Conservation (phyloP, 2,329 filamentous ascomycete genomes). For the Capronia americana region DNA sequence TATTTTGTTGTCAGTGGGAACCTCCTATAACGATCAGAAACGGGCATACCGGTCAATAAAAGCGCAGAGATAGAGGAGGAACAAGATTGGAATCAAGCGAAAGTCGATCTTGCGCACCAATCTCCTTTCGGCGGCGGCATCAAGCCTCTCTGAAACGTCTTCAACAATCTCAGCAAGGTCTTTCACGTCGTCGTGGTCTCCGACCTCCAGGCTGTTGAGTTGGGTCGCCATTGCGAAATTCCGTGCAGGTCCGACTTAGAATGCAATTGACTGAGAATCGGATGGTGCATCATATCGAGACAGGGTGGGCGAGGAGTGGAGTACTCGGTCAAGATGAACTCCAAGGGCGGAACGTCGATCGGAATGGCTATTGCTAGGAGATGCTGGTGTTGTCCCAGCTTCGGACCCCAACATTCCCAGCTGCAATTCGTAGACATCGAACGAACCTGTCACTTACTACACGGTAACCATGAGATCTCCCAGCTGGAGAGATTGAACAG, state of each 20-base stretch:
- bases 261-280: not conserved
- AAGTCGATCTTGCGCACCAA: constrained; percentile 74
- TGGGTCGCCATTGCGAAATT: not conserved
- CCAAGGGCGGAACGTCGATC: not conserved
- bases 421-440: too few species aligned
- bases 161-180: not conserved
- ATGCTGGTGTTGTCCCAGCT: not conserved
- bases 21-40: not conserved
- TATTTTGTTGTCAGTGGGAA: not conserved
- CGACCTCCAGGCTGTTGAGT: not conserved
- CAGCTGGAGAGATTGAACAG: too few species aligned
- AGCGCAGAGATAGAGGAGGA: constrained; percentile 77
- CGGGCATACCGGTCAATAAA: constrained; percentile 48
- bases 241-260: not conserved
- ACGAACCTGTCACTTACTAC: too few species aligned
- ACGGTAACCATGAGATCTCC: too few species aligned
- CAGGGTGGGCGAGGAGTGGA: not conserved
- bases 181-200: not conserved
- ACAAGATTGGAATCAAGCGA: constrained; percentile 68
- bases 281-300: not conserved
- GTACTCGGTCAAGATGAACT: not conserved
- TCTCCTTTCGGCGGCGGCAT: constrained; percentile 56
- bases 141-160: not conserved
- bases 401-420: not conserved
- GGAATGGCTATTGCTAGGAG: not conserved